Evolutionary conservation across 495 filamentous ascomycete species (phyloP).

Genomic region (Diplogelasinospora grovesii): DNA sequence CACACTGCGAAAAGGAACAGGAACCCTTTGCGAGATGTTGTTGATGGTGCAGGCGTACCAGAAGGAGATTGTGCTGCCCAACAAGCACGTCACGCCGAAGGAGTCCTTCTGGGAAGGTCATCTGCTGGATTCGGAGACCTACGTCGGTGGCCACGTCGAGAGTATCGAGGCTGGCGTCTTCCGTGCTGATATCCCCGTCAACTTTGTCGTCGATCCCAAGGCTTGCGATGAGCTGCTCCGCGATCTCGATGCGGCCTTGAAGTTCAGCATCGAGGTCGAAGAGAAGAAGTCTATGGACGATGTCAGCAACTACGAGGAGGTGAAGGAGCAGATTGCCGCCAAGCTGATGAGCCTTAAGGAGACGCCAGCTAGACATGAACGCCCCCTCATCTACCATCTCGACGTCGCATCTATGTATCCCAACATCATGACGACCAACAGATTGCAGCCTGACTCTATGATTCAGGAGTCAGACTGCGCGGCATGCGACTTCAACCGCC

Average conservation of each 20-base stretch:
- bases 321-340: conserved; percentile 74
- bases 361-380: conserved; percentile 73
- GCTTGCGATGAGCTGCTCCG: conserved; percentile 82
- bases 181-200: conserved; percentile 86
- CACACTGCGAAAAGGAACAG: conserved; percentile 88
- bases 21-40: conserved; percentile 97
- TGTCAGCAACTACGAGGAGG: conserved; percentile 85
- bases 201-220: conserved; percentile 78
- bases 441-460: conserved; percentile 96
- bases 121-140: conserved; percentile 91
- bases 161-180: conserved; percentile 99
- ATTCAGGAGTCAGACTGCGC: conserved; percentile 93
- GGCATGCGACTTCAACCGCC: conserved; percentile 96
- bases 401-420: conserved; percentile 99
- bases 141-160: conserved; percentile 97
- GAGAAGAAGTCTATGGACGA: conserved; percentile 92
- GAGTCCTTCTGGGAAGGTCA: conserved; percentile 97
- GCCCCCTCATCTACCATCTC: conserved; percentile 92
- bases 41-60: conserved; percentile 97
- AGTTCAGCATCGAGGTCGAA: conserved; percentile 88
- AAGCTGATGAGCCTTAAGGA: conserved; percentile 67
- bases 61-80: conserved; percentile 85
- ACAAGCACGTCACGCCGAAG: conserved; percentile 87
- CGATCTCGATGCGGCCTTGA: conserved; percentile 85
- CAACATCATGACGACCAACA: conserved; percentile 99